Evolutionary conservation across 345 rosid species (phyloP).

Genomic region (Citrus trifoliata): DNA sequence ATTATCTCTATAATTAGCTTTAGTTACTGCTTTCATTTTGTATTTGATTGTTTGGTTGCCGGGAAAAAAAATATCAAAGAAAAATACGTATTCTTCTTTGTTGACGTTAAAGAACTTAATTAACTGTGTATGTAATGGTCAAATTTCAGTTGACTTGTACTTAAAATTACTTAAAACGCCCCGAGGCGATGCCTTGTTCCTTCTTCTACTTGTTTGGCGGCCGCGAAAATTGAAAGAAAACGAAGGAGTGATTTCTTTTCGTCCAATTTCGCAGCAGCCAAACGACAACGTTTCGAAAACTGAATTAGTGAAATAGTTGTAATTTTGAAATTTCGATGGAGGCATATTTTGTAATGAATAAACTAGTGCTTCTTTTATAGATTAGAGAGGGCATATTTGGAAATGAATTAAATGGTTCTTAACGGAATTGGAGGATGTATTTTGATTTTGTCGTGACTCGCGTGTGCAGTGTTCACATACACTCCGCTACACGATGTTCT

Average conservation of each 20-base stretch:
- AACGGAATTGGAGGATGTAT: too few species aligned
- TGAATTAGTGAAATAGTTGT: neutral
- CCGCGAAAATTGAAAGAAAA: neutral
- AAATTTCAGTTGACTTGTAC: neutral
- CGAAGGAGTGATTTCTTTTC: neutral
- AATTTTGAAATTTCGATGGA: neutral
- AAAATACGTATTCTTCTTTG: neutral
- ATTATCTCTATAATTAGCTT: neutral
- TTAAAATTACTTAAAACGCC: neutral
- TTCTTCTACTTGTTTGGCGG: neutral
- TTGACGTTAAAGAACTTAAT: neutral
- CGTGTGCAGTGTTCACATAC: constrained; percentile 14
- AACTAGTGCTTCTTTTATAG: too few species aligned
- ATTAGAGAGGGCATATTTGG: too few species aligned
- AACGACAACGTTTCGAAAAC: neutral
- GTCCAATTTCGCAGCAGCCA: neutral
- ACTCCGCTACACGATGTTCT: constrained; percentile 13
- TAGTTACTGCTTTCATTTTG: neutral
- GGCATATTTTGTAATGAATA: neutral
- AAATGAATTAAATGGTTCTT: too few species aligned
- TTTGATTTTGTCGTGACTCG: too few species aligned
- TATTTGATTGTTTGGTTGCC: neutral
- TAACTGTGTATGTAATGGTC: neutral
- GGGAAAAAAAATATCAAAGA: neutral
- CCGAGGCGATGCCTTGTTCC: neutral